Base-by-base conservation (phyloP, 2,329 filamentous ascomycete species). In the Parastagonospora nodorum region DNA sequence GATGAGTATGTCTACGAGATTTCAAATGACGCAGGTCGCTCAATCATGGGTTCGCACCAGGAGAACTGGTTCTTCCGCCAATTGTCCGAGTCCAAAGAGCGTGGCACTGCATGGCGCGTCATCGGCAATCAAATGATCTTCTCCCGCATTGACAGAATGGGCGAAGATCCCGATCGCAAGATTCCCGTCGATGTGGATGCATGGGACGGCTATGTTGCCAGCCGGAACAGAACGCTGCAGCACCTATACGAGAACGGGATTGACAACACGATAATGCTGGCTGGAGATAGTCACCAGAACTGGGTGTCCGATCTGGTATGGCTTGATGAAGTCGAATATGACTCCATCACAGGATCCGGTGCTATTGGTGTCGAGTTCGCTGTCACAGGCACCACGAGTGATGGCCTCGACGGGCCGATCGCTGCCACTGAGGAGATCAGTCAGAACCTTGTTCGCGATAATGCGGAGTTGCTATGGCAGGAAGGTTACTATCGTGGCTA, bases 31-130 rank as follows among this genome's bases (percentile, higher is more conserved):
- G 82, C 86, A 5, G 81, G 83, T 10, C 81, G 88, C 4, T 81
- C 81, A 0, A 73, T 91, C 55, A 90, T 91, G 86, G 88, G 88
- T 1, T 77, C 79, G 2, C 80, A 80, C 10, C 88, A 91, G 67
- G 88, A 91, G 69, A 82, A 83, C 58, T 91, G 88, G 88, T 68
- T 69, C 35, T 68, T 72, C 59, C 60, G 61, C 38, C 32, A 35
- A 35, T 5, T 88, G 5, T 78, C 76, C 2, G 71, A 80, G 45
- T 85, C 83, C 1, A 77, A 80, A 19, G 61, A 81, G 11, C 80
- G 87, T 10, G 84, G 84, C 11, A 84, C 87, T 0, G 77, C 80
- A 1, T 90, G 88, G 88, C 77, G 87, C 28, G 69, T 90, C 27
- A 79, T 91, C 28, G 88, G 87, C 10, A 87, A 85, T 41, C 87